Evolutionary conservation across 768 basidiomycete genomes (phyloP).

Genomic region (Mycena olivaceomarginata): DNA sequence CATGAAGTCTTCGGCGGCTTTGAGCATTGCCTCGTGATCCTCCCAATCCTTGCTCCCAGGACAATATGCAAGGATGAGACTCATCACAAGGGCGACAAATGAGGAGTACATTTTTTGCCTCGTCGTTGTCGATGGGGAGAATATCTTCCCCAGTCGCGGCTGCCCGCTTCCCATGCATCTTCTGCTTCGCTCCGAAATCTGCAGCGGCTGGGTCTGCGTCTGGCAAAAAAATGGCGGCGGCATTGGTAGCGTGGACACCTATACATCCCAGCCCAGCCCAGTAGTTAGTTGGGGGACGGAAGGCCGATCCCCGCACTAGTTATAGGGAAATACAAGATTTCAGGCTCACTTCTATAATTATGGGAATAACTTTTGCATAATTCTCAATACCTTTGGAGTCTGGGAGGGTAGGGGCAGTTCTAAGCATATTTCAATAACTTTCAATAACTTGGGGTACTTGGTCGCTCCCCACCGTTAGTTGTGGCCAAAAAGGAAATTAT

Average conservation of each 20-base stretch:
- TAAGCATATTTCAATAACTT: no score
- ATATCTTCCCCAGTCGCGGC: conserved; percentile 45
- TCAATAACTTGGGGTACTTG: no score
- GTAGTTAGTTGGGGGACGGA: no score
- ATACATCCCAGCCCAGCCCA: no score
- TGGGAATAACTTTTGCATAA: no score
- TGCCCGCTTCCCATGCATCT: conserved; percentile 43
- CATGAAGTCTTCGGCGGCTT: conserved; percentile 29
- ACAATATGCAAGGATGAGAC: conserved; percentile 1
- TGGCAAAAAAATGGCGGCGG: conserved; percentile 35
- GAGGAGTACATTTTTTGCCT: conserved; percentile 35
- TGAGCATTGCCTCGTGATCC: conserved; percentile 33
- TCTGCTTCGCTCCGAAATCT: conserved; percentile 42
- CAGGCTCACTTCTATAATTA: no score
- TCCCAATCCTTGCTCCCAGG: conserved; percentile 42
- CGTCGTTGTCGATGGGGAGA: conserved; percentile 40
- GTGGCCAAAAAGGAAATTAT: no score
- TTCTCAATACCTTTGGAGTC: no score
- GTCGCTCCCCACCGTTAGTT: no score
- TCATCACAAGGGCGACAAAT: conserved; percentile 8
- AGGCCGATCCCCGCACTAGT: no score
- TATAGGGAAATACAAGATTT: no score
- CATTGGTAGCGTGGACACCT: conserved; percentile 45
- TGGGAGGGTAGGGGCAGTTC: no score
- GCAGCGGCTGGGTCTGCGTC: conserved; percentile 30